Evolutionary conservation across 1,284 basidiomycete genomes (phyloP), one percentile per base, ranked within the genome.

Genomic region (Microstroma glucosiphilum): DNA sequence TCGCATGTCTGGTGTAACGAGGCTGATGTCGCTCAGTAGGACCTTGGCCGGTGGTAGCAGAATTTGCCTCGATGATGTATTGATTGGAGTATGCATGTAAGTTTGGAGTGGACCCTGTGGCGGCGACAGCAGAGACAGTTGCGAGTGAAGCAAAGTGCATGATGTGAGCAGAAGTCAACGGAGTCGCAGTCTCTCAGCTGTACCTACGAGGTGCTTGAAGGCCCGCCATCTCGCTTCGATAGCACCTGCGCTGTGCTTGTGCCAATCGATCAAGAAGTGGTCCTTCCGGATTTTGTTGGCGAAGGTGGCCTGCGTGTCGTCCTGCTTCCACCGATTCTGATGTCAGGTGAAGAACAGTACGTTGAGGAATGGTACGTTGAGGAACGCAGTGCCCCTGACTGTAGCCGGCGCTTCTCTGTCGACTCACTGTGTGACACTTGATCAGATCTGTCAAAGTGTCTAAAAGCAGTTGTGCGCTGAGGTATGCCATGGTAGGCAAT

Each of bases 381-480:
- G 30, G 9, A 9, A 37, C 9, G 3, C 30, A 37, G 30, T 37
- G 30, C 3, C 30, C 30, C 9, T 37, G 30, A 37, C 3, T 37
- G 30, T 9, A 3, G 9, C 30, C 30, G 30, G 30, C 30, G 3
- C 9, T 37, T 9, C 30, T 37, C 30, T 9, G 4, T 37, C 30
- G 30, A 37, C 30, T 37, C 30, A 37, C 30, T 4, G 30, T 37
- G 30, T 37, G 30, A 9, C 30, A 9, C 30, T 70, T 65, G 8
- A 85, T 77, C 79, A 92, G 86, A 57, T 86, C 81, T 40, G 86
- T 82, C 3, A 96, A 79, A 3, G 89, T 85, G 0, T 85, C 81
- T 0, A 92, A 86, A 19, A 96, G 83, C 1, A 91, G 77, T 40
- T 83, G 78, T 0, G 89, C 90, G 0, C 90, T 91, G n/a, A 81